These are phyloP conservation scores for Hypsizygus marmoreus DNA, from an alignment of 768 basidiomycete species.

Conservation along the genomic window DNA sequence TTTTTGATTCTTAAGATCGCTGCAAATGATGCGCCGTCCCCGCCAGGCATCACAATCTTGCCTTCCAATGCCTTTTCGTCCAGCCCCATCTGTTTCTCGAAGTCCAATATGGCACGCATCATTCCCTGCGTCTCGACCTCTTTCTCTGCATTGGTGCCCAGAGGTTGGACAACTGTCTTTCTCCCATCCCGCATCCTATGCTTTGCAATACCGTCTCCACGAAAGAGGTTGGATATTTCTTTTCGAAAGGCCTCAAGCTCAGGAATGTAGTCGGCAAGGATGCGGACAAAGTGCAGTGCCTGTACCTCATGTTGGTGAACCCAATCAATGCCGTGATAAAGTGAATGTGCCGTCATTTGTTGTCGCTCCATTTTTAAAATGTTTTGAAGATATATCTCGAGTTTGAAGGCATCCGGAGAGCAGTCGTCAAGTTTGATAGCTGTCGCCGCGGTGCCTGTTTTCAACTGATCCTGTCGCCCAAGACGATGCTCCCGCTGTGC, in stretches of 20 bases:
- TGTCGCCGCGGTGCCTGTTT: constrained; percentile 24
- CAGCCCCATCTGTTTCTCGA: constrained; percentile 19
- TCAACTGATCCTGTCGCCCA: constrained; percentile 17
- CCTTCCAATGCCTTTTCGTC: constrained; percentile 14
- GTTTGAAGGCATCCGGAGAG: constrained; percentile 12
- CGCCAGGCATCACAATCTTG: constrained; percentile 15
- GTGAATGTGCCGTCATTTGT: constrained; percentile 16
- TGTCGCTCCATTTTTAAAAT: constrained; percentile 16
- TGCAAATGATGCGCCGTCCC: constrained; percentile 21
- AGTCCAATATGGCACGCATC: constrained; percentile 13
- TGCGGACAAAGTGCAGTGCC: constrained; percentile 22
- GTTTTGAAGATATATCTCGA: not conserved
- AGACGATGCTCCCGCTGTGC: constrained; percentile 3
- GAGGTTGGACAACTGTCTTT: constrained; percentile 20
- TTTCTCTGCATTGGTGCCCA: constrained; percentile 22
- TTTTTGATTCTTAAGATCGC: constrained; percentile 19
- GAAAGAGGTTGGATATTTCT: constrained; percentile 16
- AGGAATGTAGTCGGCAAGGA: constrained; percentile 22
- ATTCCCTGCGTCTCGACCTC: constrained; percentile 24
- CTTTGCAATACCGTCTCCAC: constrained; percentile 15
- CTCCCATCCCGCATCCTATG: constrained; percentile 18
- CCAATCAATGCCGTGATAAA: constrained; percentile 20
- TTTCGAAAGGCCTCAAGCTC: constrained; percentile 14
- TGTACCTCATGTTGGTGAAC: constrained; percentile 15
- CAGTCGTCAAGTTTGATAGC: constrained; percentile 16